Evolutionary conservation across 768 basidiomycete genomes (phyloP).

Genomic region (Tylopilus felleus): DNA sequence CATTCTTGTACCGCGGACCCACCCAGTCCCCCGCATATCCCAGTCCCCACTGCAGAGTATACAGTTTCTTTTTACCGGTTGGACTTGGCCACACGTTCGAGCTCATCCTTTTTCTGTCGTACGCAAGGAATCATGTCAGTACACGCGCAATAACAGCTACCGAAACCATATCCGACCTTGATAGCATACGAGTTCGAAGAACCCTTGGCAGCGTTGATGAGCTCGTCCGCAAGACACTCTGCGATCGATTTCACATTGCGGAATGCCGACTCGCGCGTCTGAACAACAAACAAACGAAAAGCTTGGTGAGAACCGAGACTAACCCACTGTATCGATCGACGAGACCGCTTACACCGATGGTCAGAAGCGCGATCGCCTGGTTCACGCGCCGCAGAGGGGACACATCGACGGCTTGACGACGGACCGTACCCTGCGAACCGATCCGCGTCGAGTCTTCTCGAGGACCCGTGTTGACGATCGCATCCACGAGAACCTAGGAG

Average conservation of each 20-base stretch:
- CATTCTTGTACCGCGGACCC: constrained; percentile 18
- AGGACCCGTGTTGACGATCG: constrained; percentile 99
- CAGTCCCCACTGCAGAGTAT: not conserved
- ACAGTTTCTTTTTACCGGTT: constrained; percentile 77
- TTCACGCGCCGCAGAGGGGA: constrained; percentile 98
- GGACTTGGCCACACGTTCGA: constrained; percentile 99
- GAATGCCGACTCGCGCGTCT: constrained; percentile 99
- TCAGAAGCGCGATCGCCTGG: constrained; percentile 93
- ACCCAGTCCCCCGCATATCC: constrained; percentile 5
- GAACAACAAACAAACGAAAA: not conserved
- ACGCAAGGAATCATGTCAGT: not conserved
- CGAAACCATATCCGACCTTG: constrained; percentile 57
- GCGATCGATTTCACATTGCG: constrained; percentile 99
- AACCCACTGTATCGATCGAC: not conserved
- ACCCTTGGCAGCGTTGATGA: constrained; percentile 99
- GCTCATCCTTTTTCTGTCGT: constrained; percentile 93
- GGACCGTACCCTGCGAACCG: constrained; percentile 98
- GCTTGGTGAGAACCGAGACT: not conserved
- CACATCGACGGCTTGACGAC: constrained; percentile 99
- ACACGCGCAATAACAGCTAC: not conserved
- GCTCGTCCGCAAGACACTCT: constrained; percentile 98
- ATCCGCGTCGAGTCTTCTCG: constrained; percentile 99
- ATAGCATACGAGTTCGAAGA: constrained; percentile 99
- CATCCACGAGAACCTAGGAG: constrained; percentile 85
- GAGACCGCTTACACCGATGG: constrained; percentile 75